Conservation (phyloP, 1,139 yeast genomes). For the Hansenula lynferdii region DNA sequence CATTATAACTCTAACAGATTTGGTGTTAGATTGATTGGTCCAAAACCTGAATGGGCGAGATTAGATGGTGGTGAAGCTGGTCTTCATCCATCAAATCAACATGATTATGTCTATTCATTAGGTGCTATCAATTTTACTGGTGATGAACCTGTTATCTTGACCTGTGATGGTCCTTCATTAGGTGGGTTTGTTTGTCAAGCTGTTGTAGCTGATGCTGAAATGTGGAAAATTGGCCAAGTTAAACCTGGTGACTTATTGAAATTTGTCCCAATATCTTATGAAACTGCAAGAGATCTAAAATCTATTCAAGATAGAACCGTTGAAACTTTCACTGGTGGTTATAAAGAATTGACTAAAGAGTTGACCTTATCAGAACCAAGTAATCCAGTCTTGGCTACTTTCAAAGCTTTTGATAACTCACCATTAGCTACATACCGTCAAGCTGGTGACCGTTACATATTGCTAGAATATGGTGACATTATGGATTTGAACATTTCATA, state of each 20-base stretch:
- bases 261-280: slow-evolving; percentile 73
- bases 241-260: slow-evolving; percentile 86
- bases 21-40: slow-evolving; percentile 92
- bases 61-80: slow-evolving; percentile 98
- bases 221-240: slow-evolving; percentile 98
- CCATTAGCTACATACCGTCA: slow-evolving; percentile 86
- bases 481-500: slow-evolving; percentile 84
- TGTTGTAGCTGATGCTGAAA: slow-evolving; percentile 90
- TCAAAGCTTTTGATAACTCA: slow-evolving; percentile 42
- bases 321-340: slow-evolving; percentile 36
- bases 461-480: slow-evolving; percentile 91
- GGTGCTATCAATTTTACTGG: slow-evolving; percentile 98
- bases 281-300: slow-evolving; percentile 62
- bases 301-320: slow-evolving; percentile 51
- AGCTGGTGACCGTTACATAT: slow-evolving; percentile 92
- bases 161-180: slow-evolving; percentile 95
- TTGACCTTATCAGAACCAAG: slow-evolving; percentile 37
- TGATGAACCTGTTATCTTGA: slow-evolving; percentile 94
- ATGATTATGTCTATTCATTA: slow-evolving; percentile 91
- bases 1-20: slow-evolving; percentile 96
- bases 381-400: slow-evolving; percentile 55
- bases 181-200: slow-evolving; percentile 98
- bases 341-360: slow-evolving; percentile 35
- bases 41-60: slow-evolving; percentile 96
- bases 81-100: slow-evolving; percentile 95